Evolutionary conservation across 2,329 filamentous ascomycete genomes (phyloP).

Genomic region (Penicillium sclerotigenum): DNA sequence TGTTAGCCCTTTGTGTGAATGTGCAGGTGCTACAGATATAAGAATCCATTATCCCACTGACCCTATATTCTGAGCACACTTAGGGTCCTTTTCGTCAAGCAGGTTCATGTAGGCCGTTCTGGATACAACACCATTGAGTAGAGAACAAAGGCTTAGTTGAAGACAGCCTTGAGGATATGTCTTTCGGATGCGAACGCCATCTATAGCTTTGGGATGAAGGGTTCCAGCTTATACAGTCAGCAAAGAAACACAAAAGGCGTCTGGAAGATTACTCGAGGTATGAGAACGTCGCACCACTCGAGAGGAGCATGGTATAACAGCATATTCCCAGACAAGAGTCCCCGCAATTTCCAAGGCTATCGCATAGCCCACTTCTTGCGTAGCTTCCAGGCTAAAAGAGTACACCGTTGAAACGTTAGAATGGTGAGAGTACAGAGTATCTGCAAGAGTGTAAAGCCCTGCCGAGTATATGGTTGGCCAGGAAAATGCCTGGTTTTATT

Average conservation of each 20-base stretch:
- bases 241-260: slow-evolving; percentile 1
- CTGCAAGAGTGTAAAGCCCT: background rate
- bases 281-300: background rate
- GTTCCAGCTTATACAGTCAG: slow-evolving; percentile 8
- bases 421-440: background rate
- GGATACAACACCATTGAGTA: background rate
- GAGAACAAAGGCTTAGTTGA: background rate
- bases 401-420: background rate
- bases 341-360: background rate
- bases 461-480: background rate
- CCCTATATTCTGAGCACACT: background rate
- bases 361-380: slow-evolving; percentile 2
- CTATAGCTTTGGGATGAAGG: background rate
- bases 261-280: background rate
- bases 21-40: background rate
- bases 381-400: slow-evolving; percentile 4
- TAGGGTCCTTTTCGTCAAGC: background rate
- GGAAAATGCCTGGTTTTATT: background rate
- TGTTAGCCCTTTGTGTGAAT: background rate
- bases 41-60: background rate
- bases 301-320: background rate
- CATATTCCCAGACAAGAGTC: background rate
- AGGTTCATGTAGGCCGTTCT: background rate
- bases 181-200: background rate
- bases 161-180: background rate